phyloP scores from a whole-genome alignment of 176 grass and related monocot species.

The Carex scoparia region DNA sequence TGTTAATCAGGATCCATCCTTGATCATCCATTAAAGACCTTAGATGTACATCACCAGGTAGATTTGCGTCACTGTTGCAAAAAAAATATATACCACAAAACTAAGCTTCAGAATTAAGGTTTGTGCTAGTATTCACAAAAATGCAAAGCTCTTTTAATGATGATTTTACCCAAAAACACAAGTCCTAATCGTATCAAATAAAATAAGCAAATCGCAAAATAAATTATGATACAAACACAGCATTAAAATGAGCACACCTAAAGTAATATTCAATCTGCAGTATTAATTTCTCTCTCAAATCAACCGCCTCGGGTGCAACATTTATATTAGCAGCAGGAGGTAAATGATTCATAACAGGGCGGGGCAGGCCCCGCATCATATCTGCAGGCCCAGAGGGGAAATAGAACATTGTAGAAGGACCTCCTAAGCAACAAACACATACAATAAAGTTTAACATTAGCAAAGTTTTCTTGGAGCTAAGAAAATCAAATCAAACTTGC shows the following conservation, averaged over 20 bases:
- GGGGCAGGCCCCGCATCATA: constrained; percentile 25
- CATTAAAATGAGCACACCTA: constrained; percentile 27
- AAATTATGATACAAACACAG: background rate
- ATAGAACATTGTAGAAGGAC: constrained; percentile 43
- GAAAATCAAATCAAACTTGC: background rate
- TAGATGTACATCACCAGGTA: constrained; percentile 32
- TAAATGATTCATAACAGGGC: constrained; percentile 22
- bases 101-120: constrained; percentile 6
- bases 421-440: constrained; percentile 33
- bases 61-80: constrained; percentile 39
- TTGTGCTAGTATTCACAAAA: background rate
- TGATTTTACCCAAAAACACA: background rate
- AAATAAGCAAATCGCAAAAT: background rate
- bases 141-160: background rate
- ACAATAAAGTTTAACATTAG: background rate
- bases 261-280: constrained; percentile 52
- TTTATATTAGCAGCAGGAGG: constrained; percentile 21
- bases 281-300: constrained; percentile 35
- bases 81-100: background rate
- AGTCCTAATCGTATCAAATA: background rate
- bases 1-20: constrained; percentile 38
- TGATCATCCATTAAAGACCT: constrained; percentile 52
- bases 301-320: constrained; percentile 22
- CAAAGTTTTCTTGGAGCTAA: background rate
- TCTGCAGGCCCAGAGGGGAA: constrained; percentile 32